Base-by-base conservation (phyloP, 2,329 filamentous ascomycete genomes). In the Acrocalymma vagum region DNA sequence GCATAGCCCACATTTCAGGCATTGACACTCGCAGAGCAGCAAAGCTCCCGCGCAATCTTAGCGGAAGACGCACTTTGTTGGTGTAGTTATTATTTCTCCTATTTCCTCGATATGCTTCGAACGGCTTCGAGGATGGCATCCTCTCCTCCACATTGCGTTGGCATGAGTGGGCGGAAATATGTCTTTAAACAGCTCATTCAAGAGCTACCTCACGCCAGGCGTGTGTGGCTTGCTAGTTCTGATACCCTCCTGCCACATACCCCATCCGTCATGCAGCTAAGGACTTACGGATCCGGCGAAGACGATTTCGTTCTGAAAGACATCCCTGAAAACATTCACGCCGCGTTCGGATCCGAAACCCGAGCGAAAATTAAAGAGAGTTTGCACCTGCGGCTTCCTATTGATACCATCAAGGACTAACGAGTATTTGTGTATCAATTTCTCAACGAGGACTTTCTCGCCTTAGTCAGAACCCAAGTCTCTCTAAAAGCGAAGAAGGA, bases 121-220 rank as follows among this genome's bases (percentile, higher is more conserved):
- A n/a, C n/a, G n/a, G n/a, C n/a, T n/a, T n/a, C n/a, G n/a, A n/a
- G n/a, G n/a, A n/a, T n/a, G n/a, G n/a, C n/a, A n/a, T n/a, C n/a
- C n/a, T n/a, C n/a, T n/a, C n/a, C n/a, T n/a, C n/a, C n/a, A n/a
- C n/a, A n/a, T n/a, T n/a, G n/a, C n/a, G n/a, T n/a, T n/a, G n/a
- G n/a, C n/a, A n/a, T n/a, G n/a, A n/a, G n/a, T n/a, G 62, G 65
- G 48, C 45, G 47, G 38, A 38, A 42, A 29, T 70, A 69, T 55
- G 13, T 40, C 11, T 67, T 65, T 42, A 65, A 60, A 26, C 32
- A 61, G 36, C 33, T 68, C 18, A 51, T 70, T 38, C 62, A 69
- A 47, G 61, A 70, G 40, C 60, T 62, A 55, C 51, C 49, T 33
- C 48, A 59, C 35, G 3, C 63, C 14, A 62, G 62, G 33, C 54